Percentiles rank a stretch among this genome's conserved stretches.
phyloP scores from a whole-genome alignment of 163 green algal genomes.

The Chlamydomonas reinhardtii region DNA sequence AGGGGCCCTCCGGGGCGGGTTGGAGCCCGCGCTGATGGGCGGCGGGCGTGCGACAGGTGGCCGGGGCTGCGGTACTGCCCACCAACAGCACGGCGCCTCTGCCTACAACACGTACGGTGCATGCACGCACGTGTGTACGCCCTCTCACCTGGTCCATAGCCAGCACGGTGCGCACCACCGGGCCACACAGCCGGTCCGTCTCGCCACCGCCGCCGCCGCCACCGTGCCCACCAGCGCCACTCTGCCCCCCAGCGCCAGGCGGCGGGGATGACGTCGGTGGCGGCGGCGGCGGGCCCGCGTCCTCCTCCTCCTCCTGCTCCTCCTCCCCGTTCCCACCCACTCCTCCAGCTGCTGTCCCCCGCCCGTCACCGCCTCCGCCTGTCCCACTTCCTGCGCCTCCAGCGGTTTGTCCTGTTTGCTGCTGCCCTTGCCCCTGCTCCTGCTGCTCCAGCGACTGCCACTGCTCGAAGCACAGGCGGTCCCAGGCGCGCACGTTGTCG shows the following conservation, averaged over 20 bases:
- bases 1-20: too few species aligned
- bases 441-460: constrained; percentile 25
- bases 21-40: too few species aligned
- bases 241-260: not conserved
- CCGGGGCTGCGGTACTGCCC: too few species aligned
- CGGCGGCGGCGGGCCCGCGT: not conserved
- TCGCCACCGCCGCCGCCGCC: not conserved
- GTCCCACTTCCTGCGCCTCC: not conserved
- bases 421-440: not conserved
- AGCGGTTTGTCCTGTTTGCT: not conserved
- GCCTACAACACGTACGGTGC: too few species aligned
- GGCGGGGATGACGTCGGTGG: not conserved
- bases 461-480: constrained; percentile 44
- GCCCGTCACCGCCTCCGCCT: not conserved
- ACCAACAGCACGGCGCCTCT: too few species aligned
- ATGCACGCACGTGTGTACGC: too few species aligned
- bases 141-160: constrained; percentile 38
- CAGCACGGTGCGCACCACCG: constrained; percentile 39
- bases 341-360: not conserved
- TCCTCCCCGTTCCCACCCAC: too few species aligned
- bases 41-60: too few species aligned
- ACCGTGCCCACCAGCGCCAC: not conserved
- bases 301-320: not conserved
- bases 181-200: constrained; percentile 39
- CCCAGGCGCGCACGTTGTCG: not conserved